A percentile compares a stretch with the other conserved stretches of the same genome.
Evolutionary conservation across 768 basidiomycete species (phyloP).

Genomic region (Mycena metata): DNA sequence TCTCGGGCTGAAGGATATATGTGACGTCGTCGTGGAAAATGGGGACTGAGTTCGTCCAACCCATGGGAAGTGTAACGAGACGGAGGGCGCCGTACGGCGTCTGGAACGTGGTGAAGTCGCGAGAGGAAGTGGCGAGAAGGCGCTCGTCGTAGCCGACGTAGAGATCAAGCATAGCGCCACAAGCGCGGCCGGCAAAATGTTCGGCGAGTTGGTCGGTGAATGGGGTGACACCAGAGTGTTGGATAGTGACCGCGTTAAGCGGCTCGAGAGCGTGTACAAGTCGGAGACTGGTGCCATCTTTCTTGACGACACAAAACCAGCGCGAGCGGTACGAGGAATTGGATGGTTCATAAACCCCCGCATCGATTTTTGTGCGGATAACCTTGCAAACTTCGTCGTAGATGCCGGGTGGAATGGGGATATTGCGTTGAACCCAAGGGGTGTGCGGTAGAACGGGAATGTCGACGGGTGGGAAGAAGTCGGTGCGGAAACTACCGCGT

Average conservation of each 20-base stretch:
- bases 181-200: too few species aligned
- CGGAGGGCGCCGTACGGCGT: slow-evolving; percentile 46
- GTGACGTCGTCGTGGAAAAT: slow-evolving; percentile 57
- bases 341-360: slow-evolving; percentile 44
- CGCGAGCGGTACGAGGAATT: slow-evolving; percentile 50
- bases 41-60: slow-evolving; percentile 52
- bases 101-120: slow-evolving; percentile 59
- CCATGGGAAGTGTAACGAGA: slow-evolving; percentile 54
- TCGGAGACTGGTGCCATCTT: slow-evolving; percentile 1
- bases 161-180: too few species aligned
- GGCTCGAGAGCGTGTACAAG: too few species aligned
- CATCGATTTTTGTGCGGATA: slow-evolving; percentile 50
- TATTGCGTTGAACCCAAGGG: too few species aligned
- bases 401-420: slow-evolving; percentile 50
- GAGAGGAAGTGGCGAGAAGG: too few species aligned
- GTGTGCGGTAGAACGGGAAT: too few species aligned
- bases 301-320: slow-evolving; percentile 54
- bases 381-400: slow-evolving; percentile 49
- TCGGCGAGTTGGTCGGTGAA: too few species aligned
- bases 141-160: too few species aligned
- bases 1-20: slow-evolving; percentile 54
- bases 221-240: too few species aligned
- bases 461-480: too few species aligned
- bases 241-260: too few species aligned
- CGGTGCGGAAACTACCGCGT: slow-evolving; percentile 25